These are phyloP conservation scores for Ascochyta lentis DNA, from an alignment of 2,329 filamentous ascomycete species.

Conservation along the genomic window DNA sequence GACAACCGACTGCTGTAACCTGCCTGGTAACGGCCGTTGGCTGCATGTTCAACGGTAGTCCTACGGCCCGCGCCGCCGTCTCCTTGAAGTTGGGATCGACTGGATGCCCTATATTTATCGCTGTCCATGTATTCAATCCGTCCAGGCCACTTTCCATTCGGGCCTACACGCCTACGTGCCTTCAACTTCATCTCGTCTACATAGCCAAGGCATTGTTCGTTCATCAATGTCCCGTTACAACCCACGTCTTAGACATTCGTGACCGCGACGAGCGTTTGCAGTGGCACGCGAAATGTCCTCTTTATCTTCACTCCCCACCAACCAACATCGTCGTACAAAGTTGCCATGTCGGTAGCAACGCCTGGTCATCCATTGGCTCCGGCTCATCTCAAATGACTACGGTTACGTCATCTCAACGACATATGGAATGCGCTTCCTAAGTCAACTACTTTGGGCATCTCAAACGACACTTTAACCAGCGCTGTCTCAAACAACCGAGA, in stretches of 20 bases:
- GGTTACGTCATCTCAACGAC: background rate
- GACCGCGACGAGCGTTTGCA: background rate
- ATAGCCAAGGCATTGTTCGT: conserved; percentile 1
- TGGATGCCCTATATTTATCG: background rate
- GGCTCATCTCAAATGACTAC: background rate
- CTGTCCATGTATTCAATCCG: background rate
- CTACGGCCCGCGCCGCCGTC: conserved; percentile 28
- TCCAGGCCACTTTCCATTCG: background rate
- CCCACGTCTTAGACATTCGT: background rate
- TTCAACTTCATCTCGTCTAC: conserved; percentile 4
- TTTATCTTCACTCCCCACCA: background rate
- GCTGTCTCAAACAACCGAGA: conserved; percentile 11
- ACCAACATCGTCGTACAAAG: background rate
- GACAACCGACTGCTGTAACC: background rate
- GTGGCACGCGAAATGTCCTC: background rate
- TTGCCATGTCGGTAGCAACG: background rate
- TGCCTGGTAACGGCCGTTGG: conserved; percentile 13
- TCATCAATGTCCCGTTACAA: background rate
- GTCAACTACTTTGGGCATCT: background rate
- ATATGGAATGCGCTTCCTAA: background rate
- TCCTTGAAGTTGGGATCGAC: conserved; percentile 4
- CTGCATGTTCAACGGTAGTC: background rate
- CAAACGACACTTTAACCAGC: background rate
- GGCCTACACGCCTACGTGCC: conserved; percentile 13
- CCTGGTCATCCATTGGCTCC: background rate